Percentiles rank a stretch among this genome's conserved stretches.
phyloP scores from a whole-genome alignment of 2,329 filamentous ascomycete species.

The Monosporascus sp. region DNA sequence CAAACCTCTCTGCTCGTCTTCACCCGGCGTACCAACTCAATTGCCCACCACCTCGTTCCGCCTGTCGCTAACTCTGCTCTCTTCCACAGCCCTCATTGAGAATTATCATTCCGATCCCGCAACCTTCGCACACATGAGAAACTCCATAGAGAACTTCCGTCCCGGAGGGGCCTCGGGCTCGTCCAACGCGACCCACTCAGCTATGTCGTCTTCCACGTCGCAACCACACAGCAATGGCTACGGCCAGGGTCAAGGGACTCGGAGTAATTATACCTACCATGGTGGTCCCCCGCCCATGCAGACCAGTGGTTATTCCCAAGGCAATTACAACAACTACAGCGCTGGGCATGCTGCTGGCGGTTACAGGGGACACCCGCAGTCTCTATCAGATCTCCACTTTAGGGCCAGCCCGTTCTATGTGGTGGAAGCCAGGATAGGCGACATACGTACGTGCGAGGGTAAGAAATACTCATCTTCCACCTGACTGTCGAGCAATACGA shows the following conservation, averaged over 20 bases:
- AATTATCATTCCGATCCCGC: conserved; percentile 10
- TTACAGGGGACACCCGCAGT: conserved; percentile 8
- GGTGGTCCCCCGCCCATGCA: not conserved
- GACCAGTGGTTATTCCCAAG: not conserved
- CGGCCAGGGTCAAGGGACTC: not conserved
- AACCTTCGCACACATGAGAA: conserved; percentile 10
- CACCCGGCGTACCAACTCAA: too few relatives aligned
- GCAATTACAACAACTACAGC: conserved; percentile 8
- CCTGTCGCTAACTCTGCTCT: conserved; percentile 2
- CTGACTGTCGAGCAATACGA: not conserved
- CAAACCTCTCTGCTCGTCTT: not conserved
- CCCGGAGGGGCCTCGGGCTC: conserved; percentile 2
- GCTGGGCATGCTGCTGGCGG: not conserved
- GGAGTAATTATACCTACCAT: conserved; percentile 5
- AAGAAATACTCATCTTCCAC: conserved; percentile 24
- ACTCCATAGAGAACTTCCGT: conserved; percentile 9
- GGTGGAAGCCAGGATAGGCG: conserved; percentile 60
- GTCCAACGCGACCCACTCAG: conserved; percentile 6
- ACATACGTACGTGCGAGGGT: conserved; percentile 69
- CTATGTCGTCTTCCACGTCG: not conserved
- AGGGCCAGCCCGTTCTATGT: conserved; percentile 85
- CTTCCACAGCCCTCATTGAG: conserved; percentile 17
- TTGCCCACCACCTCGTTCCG: not conserved
- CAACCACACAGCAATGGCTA: conserved; percentile 1
- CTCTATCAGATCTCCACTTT: conserved; percentile 29